These are phyloP conservation scores for Neonectria magnoliae DNA, from an alignment of 2,329 filamentous ascomycete genomes.

Conservation along the genomic window DNA sequence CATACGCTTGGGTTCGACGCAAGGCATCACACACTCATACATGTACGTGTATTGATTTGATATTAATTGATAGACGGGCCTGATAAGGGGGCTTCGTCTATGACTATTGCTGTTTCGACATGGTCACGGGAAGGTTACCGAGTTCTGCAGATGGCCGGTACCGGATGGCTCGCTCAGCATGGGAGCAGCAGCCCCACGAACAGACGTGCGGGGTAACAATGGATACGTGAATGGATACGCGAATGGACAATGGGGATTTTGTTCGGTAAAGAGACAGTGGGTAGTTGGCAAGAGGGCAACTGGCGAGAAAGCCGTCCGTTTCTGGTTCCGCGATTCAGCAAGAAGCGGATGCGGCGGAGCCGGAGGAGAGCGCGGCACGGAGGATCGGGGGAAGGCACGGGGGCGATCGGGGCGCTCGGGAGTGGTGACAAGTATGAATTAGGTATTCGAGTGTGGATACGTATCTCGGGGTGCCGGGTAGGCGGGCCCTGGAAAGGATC, in stretches of 20 bases:
- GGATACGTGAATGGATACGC: neutral
- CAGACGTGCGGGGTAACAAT: neutral
- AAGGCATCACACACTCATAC: neutral
- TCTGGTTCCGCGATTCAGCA: neutral
- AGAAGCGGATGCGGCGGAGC: conserved; percentile 4
- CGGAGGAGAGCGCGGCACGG: conserved; percentile 17
- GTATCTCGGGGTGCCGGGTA: conserved; percentile 41
- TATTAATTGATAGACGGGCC: neutral
- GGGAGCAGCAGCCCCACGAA: neutral
- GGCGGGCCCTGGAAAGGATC: conserved; percentile 32
- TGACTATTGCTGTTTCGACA: neutral
- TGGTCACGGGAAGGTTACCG: neutral
- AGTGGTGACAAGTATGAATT: conserved; percentile 43
- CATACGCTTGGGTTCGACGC: neutral
- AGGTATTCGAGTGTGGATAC: conserved; percentile 32
- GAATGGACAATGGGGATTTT: neutral
- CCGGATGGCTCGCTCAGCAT: neutral
- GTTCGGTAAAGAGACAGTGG: neutral
- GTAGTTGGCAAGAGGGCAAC: neutral
- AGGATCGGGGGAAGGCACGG: conserved; percentile 19
- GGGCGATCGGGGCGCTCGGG: conserved; percentile 29
- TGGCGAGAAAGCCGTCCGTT: neutral
- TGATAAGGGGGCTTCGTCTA: neutral
- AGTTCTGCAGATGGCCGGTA: conserved; percentile 1
- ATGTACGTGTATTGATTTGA: conserved; percentile 7